Base-by-base conservation (phyloP, 352 stramenopile genomes). In the Phytopythium sindhum region DNA sequence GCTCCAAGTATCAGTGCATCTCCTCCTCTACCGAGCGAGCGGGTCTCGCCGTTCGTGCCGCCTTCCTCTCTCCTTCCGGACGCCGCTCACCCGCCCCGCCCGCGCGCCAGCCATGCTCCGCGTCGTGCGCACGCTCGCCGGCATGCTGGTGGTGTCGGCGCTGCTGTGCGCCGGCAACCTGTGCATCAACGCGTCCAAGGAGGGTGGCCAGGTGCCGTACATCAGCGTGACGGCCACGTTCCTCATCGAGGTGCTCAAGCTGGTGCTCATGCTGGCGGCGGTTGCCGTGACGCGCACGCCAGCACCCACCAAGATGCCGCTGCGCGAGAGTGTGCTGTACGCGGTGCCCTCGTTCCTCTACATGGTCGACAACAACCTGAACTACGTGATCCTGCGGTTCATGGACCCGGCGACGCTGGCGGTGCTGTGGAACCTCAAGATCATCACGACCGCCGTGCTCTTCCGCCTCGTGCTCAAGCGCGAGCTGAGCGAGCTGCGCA, bases 341-440 rank as follows among this genome's bases (percentile, higher is more conserved):
- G 87, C 87, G 21, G 73, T 92, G 48, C 87, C 87, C 10, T 90
- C 87, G n/a, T 77, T 93, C 45, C 78, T 95, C 31, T 95, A 95
- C 68, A 81, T 84, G 69, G 80, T 95, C 67, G 87, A 95, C 74
- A 95, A 94, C 76, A 95, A 95, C 67, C 80, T 95, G 47, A 90
- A 86, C 65, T 95, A 92, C 72, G 70, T 94, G n/a, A 92, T 95
- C 55, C 68, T 95, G 54, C 81, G 84, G 65, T 94, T 89, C 66
- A 80, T 95, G 64, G 87, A 95, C 69, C 85, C 87, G 0, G 85
- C 87, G 33, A 95, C 85, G 63, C 80, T 95, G 47, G 90, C 87
- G 11, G 84, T 95, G 70, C 80, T 93, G 29, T 95, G 87, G 87
- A 95, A 95, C 69, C 75, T 94, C 73, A 93, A 94, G 71, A 95